These are phyloP conservation scores for Podila verticillata DNA, from an alignment of 192 early-diverging fungal species.

Conservation along the genomic window DNA sequence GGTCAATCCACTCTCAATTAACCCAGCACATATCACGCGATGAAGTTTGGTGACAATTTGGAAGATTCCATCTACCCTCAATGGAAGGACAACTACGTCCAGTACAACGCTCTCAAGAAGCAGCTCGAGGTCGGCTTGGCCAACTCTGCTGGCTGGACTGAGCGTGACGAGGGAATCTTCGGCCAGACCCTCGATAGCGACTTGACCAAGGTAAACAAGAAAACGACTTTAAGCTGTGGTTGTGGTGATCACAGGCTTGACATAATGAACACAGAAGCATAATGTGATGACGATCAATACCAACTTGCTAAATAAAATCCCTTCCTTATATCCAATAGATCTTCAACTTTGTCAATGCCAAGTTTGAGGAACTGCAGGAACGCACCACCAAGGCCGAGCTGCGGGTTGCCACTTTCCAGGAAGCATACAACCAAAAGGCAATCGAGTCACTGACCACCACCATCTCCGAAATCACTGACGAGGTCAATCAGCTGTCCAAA, in stretches of 20 bases:
- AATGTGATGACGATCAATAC: background rate
- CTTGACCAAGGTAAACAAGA: slow-evolving; percentile 83
- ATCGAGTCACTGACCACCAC: slow-evolving; percentile 62
- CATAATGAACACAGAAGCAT: background rate
- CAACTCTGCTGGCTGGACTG: slow-evolving; percentile 77
- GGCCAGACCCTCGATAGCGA: slow-evolving; percentile 90
- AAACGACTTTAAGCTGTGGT: background rate
- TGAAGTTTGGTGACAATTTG: slow-evolving; percentile 93
- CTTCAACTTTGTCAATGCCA: slow-evolving; percentile 75
- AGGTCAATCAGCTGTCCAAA: slow-evolving; percentile 80
- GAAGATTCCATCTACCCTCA: slow-evolving; percentile 74
- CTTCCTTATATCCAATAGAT: slow-evolving; percentile 50
- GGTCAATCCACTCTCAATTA: no score
- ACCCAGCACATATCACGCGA: slow-evolving; percentile 22
- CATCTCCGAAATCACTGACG: slow-evolving; percentile 80
- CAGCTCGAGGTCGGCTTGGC: slow-evolving; percentile 76
- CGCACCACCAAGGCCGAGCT: slow-evolving; percentile 74
- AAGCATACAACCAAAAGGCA: slow-evolving; percentile 61
- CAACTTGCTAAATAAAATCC: no score
- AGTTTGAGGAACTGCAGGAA: slow-evolving; percentile 77
- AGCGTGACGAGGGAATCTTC: slow-evolving; percentile 90
- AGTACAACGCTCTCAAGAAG: slow-evolving; percentile 87
- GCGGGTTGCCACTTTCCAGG: slow-evolving; percentile 54
- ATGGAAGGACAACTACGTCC: slow-evolving; percentile 84
- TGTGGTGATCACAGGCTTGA: background rate